Base-by-base conservation (phyloP, 257 asterid species). In the Plantago ovata region DNA sequence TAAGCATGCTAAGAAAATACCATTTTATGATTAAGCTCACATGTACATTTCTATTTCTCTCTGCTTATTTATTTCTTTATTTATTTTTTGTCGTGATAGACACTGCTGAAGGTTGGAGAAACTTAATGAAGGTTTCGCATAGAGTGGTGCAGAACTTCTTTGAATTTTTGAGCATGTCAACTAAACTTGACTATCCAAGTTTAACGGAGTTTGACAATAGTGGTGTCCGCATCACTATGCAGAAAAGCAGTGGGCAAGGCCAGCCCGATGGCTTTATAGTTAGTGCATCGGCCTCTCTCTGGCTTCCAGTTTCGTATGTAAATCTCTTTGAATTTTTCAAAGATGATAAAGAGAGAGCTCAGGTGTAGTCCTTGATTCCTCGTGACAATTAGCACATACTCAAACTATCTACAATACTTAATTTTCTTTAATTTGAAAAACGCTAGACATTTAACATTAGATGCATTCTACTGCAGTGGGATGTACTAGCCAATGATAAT, bases 111-210 rank as follows among this genome's bases (percentile, higher is more conserved):
- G 93, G 84, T 3, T 68, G 74, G 63, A 71, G 69, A 60, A 79
- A 67, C 71, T 16, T 81, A 9, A 69, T 78, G 83, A 64, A 78
- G 40, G 81, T 87, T 10, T 87, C 85, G 7, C 83, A 87, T 18
- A 75, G 88, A 66, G 81, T 87, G 96, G 76, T 82, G 63, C 78
- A 69, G 65, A 77, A 21, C 10, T 90, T 87, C 14, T 71, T 67
- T 63, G 83, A 71, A 70, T 55, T 40, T 1, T 57, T 87, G 63
- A 67, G 84, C 75, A 77, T 79, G 76, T 70, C 80, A 0, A 80
- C 76, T 12, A 74, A 60, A 58, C 46, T 67, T 0, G 79, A 84
- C 15, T 73, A 71, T 39, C 72, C 84, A 8, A 64, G 81, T 22
- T 16, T 68, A 6, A 58, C 77, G 0, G 75, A 76, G 12, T 43